Evolutionary conservation across 495 filamentous ascomycete species (phyloP), one percentile per base, ranked within the genome.

Genomic region (Podospora appendiculata): DNA sequence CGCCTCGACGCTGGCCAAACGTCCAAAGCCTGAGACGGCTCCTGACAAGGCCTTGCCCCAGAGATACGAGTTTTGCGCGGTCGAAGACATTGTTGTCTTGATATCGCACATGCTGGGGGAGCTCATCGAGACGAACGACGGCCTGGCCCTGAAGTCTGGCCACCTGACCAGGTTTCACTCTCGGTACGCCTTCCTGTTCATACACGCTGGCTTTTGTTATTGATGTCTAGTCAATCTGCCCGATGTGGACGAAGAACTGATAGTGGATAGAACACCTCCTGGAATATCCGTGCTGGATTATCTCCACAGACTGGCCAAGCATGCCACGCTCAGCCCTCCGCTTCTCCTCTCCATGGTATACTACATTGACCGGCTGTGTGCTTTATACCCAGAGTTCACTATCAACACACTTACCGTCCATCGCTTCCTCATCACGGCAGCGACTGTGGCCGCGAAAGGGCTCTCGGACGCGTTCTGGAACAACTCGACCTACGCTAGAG

Each of bases 311-410:
- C 77, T 98, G 14, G 90, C 93, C 10, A 90, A 90, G 44, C 93
- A 98, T 66, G 93, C 93, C 32, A 95, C 91, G 1, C 79, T 98
- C 1, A 87, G 88, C 7, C 91, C 93, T 6, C 91, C 93, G 6
- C 88, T 98, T 49, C 79, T 98, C n/a, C 79, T 98, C n/a, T 90
- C 89, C 55, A 98, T 98, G 91, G 93, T 98, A 48, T 97, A 92
- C 64, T 98, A 98, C 63, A 96, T 98, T 54, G 94, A 98, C 67
- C 84, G 88, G n/a, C 76, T 98, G 14, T 97, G 91, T 68, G 83
- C 88, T 4, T 70, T 93, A 32, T 97, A 95, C 63, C 85, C 90
- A 7, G 86, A 89, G 14, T 98, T 98, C 70, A 95, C 89, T 36
- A 91, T 98, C 45, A 93, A 85, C 58, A 93, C 87, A 38, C 78